Base-by-base conservation (phyloP, 345 rosid species). In the Eutrema yunnanense region DNA sequence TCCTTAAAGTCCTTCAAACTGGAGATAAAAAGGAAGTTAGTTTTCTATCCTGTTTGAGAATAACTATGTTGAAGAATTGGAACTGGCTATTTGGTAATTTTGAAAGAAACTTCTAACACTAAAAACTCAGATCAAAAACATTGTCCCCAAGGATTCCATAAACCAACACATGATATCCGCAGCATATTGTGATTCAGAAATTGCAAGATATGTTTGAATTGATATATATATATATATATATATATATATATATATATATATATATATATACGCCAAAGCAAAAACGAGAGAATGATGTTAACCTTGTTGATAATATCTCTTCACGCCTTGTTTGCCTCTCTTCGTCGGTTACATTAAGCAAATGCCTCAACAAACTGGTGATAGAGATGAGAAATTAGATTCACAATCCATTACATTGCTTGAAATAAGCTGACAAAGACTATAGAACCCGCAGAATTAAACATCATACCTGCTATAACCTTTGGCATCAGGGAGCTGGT, bases 401-500 rank as follows among this genome's bases (percentile, higher is more conserved):
- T n/a, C 53, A 19, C 10, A 32, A 72, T 41, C 46, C 69, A 40
- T 11, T 16, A 41, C 51, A 32, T 60, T 50, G 5, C 13, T 61
- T 50, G 51, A 30, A 11, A 50, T 3, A 8, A 16, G 43, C n/a
- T 2, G 6, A 16, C 53, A 34, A 14, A 13, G 48, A 26, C 2
- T 10, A 58, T 38, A 57, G 46, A 59, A 13, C 54, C 32, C 10
- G 13, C 38, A 62, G 12, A 34, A 2, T 44, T 9, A 54, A 63
- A 64, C 32, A 73, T 6, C 33, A 27, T 85, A 90, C 98, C 98
- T 89, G 71, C 96, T 91, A 53, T 92, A 95, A 81, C 99, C 99
- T 80, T 92, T 95, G 77, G 99, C 98, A 82, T 91, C 98, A 36
- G 98, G 96, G 38, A 94, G 82, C 81, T 94, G 98, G 81, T 94